Evolutionary conservation across 768 basidiomycete genomes (phyloP).

Genomic region (Rhizopogon roseolus): DNA sequence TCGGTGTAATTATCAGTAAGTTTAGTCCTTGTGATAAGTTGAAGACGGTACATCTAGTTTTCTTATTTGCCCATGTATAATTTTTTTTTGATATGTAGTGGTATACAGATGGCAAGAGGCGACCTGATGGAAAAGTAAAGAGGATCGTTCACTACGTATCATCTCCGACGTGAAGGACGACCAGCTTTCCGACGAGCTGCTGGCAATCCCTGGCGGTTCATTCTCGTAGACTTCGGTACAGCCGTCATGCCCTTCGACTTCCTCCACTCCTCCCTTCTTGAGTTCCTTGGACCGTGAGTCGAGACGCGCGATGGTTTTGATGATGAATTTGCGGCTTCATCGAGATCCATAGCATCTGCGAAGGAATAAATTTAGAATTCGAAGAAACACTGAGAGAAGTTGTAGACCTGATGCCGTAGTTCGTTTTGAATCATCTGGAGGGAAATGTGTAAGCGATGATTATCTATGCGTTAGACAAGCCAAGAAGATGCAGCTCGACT

Average conservation of each 20-base stretch:
- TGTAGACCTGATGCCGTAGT: conserved; percentile 9
- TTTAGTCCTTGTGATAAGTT: not conserved
- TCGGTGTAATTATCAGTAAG: not conserved
- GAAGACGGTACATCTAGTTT: not conserved
- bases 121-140: not conserved
- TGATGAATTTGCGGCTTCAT: conserved; percentile 27
- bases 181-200: conserved; percentile 65
- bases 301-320: conserved; percentile 46
- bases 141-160: conserved; percentile 14
- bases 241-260: conserved; percentile 68
- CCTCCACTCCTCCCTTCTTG: conserved; percentile 80
- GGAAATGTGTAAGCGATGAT: not conserved
- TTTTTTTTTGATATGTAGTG: not conserved
- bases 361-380: not conserved
- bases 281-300: conserved; percentile 76
- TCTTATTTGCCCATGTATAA: not conserved
- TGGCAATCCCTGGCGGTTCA: conserved; percentile 64
- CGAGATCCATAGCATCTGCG: conserved; percentile 52
- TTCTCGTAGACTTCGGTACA: conserved; percentile 43
- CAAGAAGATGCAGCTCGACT: not conserved
- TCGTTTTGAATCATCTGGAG: conserved; percentile 14
- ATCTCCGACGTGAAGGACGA: conserved; percentile 66
- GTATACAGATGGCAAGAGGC: not conserved
- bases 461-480: not conserved
- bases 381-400: conserved; percentile 11